Evolutionary conservation across 805 yeast genomes (phyloP), one percentile per base, ranked within the genome.

Genomic region (Metschnikowia lunata): DNA sequence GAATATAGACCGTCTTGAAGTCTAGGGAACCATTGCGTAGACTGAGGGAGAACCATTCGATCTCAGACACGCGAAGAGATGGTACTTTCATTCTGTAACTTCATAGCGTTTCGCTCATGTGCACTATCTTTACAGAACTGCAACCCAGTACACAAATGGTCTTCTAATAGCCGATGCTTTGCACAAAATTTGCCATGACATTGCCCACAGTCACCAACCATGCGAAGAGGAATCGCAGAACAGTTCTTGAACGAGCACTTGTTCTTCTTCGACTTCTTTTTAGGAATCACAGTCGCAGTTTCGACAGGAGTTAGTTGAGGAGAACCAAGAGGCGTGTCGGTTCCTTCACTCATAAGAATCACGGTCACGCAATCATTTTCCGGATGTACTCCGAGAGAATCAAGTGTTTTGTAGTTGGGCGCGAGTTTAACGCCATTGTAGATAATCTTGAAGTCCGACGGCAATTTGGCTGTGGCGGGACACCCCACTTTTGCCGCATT

Each of bases 131-230:
- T 87, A 71, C 95, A 88, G 51, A 69, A 75, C 58, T 83, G 84
- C 47, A 88, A 74, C 7, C 93, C 95, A 45, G 75, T 72, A 61
- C 97, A 88, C 47, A 74, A 62, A 66, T 88, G 97, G 63, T 83
- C 88, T 64, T 88, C 97, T 67, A 89, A 72, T 44, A 88, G 71
- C 45, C 97, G 76, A 67, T 88, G 97, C 57, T 85, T 84, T 29
- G 91, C 83, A 64, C 97, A 88, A 63, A 80, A 88, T 58, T 83
- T 84, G 36, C 95, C 95, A 38, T 79, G 78, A 63, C 97, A 88
- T 60, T 82, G 85, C 42, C 81, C 76, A 63, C 97, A 88, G 61
- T 83, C 89, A 38, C 97, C 97, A 36, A 87, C 82, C 72, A 78
- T 73, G 53, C 81, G 67, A 39, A 78, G 66, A 0, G 90, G 87